Evolutionary conservation across 441 rosid species (phyloP), one percentile per base, ranked within the genome.

Genomic region (Populus tomentosa): DNA sequence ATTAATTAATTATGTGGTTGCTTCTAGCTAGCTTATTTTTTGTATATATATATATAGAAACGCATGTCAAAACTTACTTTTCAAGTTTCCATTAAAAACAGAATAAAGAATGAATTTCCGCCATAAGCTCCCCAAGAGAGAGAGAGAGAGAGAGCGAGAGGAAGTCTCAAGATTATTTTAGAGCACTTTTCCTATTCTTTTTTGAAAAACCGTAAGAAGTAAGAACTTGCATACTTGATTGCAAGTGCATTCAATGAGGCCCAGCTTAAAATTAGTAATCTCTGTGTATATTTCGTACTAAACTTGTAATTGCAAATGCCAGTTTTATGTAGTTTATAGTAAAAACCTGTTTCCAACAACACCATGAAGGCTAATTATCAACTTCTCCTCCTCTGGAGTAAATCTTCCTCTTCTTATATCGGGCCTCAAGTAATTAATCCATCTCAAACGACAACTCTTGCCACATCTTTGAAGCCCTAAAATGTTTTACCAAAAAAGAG

Each of bases 371-470:
- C 94, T 95, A 72, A 95, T 95, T 82, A 95, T 95, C 89, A 95
- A 82, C 89, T 95, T 95, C 87, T 95, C 99, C 81, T 95, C 99
- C 74, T 95, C 99, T 1, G 95, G 95, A 23, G 94, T 91, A 82
- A 95, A 94, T 69, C 98, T 91, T 71, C 99, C 99, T 88, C 99
- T 89, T 82, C 99, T 89, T 26, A 95, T 95, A 83, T 94, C 99
- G 14, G 99, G 99, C 80, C 99, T 90, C 86, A 95, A 86, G 85
- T 95, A 95, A 84, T 95, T 95, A 82, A 95, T 95, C 99, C 99
- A 95, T 84, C 99, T 81, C 80, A 95, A 85, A 24, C 99, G 87
- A 75, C 99, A 94, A 83, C 99, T 95, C 86, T 94, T 95, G 7
- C 99, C 99, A 74, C 99, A 95, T 88, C 98, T 89, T 87, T 95